Conservation (phyloP, 202 grass and related monocot genomes). For the Carex arenaria region DNA sequence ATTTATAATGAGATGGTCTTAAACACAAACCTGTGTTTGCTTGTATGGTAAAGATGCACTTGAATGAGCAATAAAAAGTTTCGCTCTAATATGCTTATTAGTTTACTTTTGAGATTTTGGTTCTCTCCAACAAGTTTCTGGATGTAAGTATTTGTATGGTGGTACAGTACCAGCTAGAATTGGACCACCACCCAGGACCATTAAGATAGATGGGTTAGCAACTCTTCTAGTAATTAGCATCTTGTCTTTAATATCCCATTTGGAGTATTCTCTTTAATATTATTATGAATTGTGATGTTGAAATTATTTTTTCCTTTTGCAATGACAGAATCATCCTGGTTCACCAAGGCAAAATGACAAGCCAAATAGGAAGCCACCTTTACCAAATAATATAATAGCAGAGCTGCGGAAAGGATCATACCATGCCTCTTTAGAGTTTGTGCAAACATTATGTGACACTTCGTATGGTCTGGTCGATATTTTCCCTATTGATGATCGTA, state of each 20-base stretch:
- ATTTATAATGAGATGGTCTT: background rate
- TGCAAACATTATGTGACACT: conserved; percentile 92
- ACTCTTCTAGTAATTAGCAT: background rate
- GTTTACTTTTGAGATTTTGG: background rate
- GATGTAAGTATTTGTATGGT: background rate
- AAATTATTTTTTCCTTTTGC: conserved; percentile 11
- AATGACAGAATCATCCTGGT: conserved; percentile 59
- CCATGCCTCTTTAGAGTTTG: conserved; percentile 94
- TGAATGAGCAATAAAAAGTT: background rate
- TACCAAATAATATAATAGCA: conserved; percentile 69
- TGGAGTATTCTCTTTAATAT: background rate
- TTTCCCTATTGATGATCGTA: conserved; percentile 95
- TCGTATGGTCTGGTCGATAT: conserved; percentile 96
- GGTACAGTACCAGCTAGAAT: background rate
- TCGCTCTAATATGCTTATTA: background rate
- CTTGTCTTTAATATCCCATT: background rate
- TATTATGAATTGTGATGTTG: background rate
- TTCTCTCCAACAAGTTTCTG: background rate
- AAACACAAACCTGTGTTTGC: background rate
- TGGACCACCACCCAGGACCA: background rate
- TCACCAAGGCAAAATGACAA: conserved; percentile 56
- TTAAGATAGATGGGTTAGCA: background rate
- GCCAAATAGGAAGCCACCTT: conserved; percentile 79
- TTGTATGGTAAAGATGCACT: background rate
- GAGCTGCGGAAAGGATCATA: conserved; percentile 91